Evolutionary conservation across 441 rosid species (phyloP).

Genomic region (Eugenia klotzschiana): DNA sequence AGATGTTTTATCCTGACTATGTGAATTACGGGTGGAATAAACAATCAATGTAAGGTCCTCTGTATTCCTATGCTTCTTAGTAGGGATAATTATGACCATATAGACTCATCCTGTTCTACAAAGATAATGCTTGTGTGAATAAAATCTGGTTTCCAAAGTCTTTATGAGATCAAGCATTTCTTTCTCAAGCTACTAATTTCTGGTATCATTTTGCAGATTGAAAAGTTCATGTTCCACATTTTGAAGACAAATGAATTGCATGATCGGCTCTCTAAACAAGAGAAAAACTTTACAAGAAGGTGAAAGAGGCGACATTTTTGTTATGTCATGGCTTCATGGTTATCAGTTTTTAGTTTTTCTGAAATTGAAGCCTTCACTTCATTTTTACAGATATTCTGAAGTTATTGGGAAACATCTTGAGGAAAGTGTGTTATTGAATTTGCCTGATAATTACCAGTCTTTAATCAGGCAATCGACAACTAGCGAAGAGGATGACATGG

Average conservation of each 20-base stretch:
- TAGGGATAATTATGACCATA: not conserved
- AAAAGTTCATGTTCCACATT: conserved; percentile 55
- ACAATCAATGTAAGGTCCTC: no score
- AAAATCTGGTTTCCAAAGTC: not conserved
- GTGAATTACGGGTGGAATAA: not conserved
- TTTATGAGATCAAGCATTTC: not conserved
- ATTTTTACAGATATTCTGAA: conserved; percentile 35
- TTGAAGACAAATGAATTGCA: conserved; percentile 33
- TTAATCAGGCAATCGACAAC: conserved; percentile 54
- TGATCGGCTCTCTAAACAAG: conserved; percentile 44
- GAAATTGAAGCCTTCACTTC: not conserved
- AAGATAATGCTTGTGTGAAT: not conserved
- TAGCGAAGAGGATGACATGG: conserved; percentile 77
- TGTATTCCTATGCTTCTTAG: no score
- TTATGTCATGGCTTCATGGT: not conserved
- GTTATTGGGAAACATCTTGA: conserved; percentile 62
- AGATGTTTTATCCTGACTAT: not conserved
- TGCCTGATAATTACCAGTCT: conserved; percentile 68
- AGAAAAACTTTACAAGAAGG: conserved; percentile 55
- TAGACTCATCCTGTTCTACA: not conserved
- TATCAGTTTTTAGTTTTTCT: not conserved
- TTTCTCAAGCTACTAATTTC: not conserved
- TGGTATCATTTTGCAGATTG: conserved; percentile 35
- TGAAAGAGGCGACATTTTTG: not conserved
- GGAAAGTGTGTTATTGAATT: conserved; percentile 53